A percentile compares a stretch with the other conserved stretches of the same genome.
Evolutionary conservation across 306 rosid species (phyloP).

Genomic region (Begonia fuchsioides): DNA sequence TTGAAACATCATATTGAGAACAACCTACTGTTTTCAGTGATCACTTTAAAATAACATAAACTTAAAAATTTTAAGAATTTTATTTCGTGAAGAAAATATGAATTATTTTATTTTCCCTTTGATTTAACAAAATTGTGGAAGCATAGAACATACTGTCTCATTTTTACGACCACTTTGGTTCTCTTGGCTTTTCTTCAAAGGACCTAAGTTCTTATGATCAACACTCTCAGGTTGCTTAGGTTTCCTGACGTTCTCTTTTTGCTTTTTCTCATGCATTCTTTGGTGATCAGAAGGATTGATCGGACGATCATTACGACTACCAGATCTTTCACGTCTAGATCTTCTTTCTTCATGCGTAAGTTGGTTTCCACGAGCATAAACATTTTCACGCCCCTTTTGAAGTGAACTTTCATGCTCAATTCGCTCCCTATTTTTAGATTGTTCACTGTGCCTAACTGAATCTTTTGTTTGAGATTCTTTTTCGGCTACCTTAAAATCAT

Average conservation of each 20-base stretch:
- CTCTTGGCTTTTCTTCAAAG: constrained; percentile 63
- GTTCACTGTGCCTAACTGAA: constrained; percentile 50
- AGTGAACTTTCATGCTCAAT: constrained; percentile 51
- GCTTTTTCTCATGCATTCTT: constrained; percentile 50
- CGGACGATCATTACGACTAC: constrained; percentile 55
- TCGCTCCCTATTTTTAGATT: constrained; percentile 64
- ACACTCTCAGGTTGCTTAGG: constrained; percentile 53
- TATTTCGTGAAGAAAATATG: background rate
- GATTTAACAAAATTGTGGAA: constrained; percentile 11
- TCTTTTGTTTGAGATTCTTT: constrained; percentile 70
- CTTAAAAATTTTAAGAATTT: background rate
- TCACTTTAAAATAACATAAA: no score
- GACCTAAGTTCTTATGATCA: constrained; percentile 29
- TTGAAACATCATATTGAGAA: no score
- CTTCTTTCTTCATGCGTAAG: constrained; percentile 49
- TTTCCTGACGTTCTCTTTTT: constrained; percentile 59
- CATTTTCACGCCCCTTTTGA: constrained; percentile 66
- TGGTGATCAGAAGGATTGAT: constrained; percentile 51
- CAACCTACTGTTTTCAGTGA: no score
- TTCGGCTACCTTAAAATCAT: constrained; percentile 54
- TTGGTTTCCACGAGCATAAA: constrained; percentile 47
- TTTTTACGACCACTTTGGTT: constrained; percentile 46
- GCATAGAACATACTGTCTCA: constrained; percentile 64
- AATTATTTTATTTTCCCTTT: background rate
- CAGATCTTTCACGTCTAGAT: constrained; percentile 70